These are phyloP conservation scores for Filobasidium floriforme DNA, from an alignment of 768 basidiomycete genomes.

Conservation along the genomic window DNA sequence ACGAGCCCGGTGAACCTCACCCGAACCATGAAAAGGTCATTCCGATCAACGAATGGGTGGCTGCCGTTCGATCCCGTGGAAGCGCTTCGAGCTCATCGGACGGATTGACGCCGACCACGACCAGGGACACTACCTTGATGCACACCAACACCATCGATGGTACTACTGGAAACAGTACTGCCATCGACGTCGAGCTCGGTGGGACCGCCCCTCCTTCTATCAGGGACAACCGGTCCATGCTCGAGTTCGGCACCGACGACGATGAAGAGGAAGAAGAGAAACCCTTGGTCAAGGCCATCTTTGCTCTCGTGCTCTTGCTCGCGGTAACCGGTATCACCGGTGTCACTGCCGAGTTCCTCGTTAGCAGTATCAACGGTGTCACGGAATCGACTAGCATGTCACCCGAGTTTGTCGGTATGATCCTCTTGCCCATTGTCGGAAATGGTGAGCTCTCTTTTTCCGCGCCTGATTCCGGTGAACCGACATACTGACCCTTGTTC, in stretches of 20 bases:
- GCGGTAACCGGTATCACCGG: constrained; percentile 48
- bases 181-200: constrained; percentile 15
- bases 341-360: constrained; percentile 53
- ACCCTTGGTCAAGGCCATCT: constrained; percentile 39
- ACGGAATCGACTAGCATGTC: constrained; percentile 55
- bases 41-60: constrained; percentile 38
- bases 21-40: constrained; percentile 31
- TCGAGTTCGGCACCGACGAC: constrained; percentile 5
- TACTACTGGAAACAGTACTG: neutral
- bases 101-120: constrained; percentile 13
- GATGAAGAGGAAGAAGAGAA: constrained; percentile 40
- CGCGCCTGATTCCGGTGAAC: too few species aligned
- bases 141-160: neutral
- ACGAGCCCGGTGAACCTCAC: constrained; percentile 16
- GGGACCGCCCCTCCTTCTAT: neutral
- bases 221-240: neutral
- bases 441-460: too few species aligned
- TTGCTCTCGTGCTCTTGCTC: constrained; percentile 31
- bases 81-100: constrained; percentile 1
- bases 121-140: neutral
- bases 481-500: too few species aligned
- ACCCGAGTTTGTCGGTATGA: constrained; percentile 77
- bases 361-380: constrained; percentile 49
- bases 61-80: constrained; percentile 23
- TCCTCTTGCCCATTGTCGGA: constrained; percentile 81